phyloP scores from a whole-genome alignment of 345 rosid species.

The Jatropha curcas region DNA sequence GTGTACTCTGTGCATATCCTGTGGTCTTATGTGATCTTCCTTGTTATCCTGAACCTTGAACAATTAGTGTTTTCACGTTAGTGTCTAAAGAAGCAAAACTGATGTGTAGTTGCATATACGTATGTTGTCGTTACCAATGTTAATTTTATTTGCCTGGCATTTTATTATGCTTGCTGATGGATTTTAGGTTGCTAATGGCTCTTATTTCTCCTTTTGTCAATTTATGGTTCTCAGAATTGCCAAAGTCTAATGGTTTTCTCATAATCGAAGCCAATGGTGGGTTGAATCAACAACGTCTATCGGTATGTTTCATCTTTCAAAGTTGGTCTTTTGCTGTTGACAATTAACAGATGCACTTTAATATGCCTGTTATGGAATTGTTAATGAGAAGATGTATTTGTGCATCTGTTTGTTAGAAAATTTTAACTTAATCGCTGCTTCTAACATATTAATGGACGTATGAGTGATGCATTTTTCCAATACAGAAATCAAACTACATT shows the following conservation, averaged over 20 bases:
- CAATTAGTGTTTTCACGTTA: neutral
- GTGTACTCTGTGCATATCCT: neutral
- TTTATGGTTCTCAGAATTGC: constrained; percentile 48
- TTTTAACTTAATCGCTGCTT: neutral
- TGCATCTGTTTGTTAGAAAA: neutral
- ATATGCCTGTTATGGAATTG: neutral
- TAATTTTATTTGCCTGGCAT: neutral
- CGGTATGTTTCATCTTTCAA: constrained; percentile 54
- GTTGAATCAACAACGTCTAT: constrained; percentile 93
- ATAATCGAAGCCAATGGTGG: constrained; percentile 98
- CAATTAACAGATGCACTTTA: neutral
- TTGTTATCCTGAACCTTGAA: neutral
- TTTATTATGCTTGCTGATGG: constrained; percentile 6
- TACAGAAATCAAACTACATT: neutral
- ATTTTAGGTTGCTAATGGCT: neutral
- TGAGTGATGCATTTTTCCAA: neutral
- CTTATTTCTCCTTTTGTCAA: constrained; percentile 12
- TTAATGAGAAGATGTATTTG: neutral
- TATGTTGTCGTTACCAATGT: neutral
- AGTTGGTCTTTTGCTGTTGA: constrained; percentile 7
- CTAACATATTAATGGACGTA: neutral
- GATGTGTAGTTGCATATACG: neutral
- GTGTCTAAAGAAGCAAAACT: neutral
- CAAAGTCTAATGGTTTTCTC: constrained; percentile 80
- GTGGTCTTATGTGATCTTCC: neutral